Evolutionary conservation across 208 protist genomes (phyloP), one percentile per base, ranked within the genome.

Genomic region (Leishmania martiniquensis): DNA sequence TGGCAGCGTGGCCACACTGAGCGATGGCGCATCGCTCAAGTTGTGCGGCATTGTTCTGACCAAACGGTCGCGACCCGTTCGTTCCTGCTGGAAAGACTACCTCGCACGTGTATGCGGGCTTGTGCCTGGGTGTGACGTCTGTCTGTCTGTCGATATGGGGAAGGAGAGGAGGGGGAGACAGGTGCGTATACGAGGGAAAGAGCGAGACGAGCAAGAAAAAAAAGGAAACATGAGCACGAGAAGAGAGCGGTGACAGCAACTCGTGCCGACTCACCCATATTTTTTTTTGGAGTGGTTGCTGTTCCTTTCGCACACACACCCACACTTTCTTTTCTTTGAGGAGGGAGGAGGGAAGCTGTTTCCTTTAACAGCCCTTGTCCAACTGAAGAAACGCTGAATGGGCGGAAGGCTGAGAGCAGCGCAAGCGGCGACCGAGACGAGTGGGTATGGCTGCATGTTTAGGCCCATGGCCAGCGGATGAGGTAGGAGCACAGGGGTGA

Each of bases 1-100:
- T 0, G 78, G 76, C 34, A 91, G 54, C 62, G 85, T 82, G 25
- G 85, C 87, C 49, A 91, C 72, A 55, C 81, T 85, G 49, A 93
- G 81, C 13, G 89, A 90, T 0, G 87, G 83, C 20, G 76, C 84
- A n/a, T 83, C 80, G 34, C 55, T 78, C 17, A 72, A 52, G 45
- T 80, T 76, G 68, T 39, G 57, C 69, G 34, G 69, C 69, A 74
- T 74, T 37, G 69, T 45, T 42, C 67, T 55, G 67, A 22, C 67
- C 13, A 54, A 55, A 68, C 39, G 0, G 20, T 39, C 17, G 12
- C 12, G 20, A 45, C n/a, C 39, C 39, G 13, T 68, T 68, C 39
- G 37, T 68, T 45, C 15, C 63, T 20, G 44, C 17, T 34, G 1
- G 20, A 45, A 25, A 1, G 67, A 39, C n/a, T n/a, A 29, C 10